Evolutionary conservation across 2,329 filamentous ascomycete genomes (phyloP).

Genomic region (Alternaria panax): DNA sequence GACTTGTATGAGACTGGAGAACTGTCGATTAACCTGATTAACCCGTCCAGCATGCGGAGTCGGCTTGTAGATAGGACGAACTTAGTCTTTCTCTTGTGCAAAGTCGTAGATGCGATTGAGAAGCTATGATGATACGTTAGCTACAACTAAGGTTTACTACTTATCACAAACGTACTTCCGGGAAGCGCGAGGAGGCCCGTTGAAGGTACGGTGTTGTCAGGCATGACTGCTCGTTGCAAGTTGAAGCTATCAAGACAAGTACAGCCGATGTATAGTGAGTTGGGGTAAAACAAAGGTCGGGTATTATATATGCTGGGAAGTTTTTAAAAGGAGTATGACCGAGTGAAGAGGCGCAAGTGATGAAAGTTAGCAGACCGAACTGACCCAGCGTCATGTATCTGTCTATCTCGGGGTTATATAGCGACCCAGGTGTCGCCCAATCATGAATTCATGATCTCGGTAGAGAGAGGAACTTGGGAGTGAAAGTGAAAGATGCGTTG

Average conservation of each 20-base stretch:
- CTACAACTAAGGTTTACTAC: neutral
- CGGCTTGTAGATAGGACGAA: neutral
- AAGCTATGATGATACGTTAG: neutral
- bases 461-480: no score
- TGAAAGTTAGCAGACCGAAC: neutral
- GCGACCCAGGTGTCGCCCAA: no score
- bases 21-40: neutral
- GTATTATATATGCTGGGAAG: neutral
- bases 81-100: neutral
- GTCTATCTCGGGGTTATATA: neutral
- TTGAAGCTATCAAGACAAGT: fast-evolving
- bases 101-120: neutral
- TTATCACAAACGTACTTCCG: neutral
- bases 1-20: neutral
- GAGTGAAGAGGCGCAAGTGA: neutral
- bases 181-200: neutral
- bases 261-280: neutral
- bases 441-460: no score
- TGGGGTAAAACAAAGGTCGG: neutral
- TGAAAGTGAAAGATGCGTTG: neutral
- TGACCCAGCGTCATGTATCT: neutral
- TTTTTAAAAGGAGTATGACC: neutral
- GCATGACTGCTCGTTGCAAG: neutral
- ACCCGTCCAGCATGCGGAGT: neutral
- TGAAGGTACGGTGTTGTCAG: neutral